phyloP scores from a whole-genome alignment of 192 early-diverging fungal species.

The Dispira parvispora region DNA sequence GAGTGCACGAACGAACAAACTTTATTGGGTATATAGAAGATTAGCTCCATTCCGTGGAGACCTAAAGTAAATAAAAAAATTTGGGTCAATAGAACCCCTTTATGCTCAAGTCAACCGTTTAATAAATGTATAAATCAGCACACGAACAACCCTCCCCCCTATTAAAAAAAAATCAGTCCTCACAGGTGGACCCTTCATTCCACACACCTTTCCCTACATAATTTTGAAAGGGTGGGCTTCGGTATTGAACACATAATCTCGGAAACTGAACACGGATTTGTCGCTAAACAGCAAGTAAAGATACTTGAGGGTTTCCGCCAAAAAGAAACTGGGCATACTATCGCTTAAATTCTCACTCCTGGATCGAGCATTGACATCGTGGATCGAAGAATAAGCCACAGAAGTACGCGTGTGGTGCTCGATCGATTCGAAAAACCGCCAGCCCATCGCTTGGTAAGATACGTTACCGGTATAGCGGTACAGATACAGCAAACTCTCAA shows the following conservation, averaged over 20 bases:
- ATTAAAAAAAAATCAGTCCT: no score
- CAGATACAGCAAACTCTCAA: constrained; percentile 75
- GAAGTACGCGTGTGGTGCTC: background rate
- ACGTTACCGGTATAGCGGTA: constrained; percentile 69
- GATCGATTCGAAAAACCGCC: constrained; percentile 1
- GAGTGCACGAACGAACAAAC: no score
- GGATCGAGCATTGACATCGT: constrained; percentile 19
- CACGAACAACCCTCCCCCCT: no score
- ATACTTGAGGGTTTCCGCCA: constrained; percentile 94
- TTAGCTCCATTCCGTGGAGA: no score
- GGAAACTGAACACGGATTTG: constrained; percentile 42
- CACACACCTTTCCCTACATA: background rate
- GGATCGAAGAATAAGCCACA: background rate
- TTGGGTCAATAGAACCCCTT: no score
- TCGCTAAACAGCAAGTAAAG: constrained; percentile 75
- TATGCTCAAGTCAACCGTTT: no score
- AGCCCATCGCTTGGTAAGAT: constrained; percentile 33
- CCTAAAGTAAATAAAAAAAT: no score
- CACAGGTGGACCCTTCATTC: no score
- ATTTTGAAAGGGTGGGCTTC: constrained; percentile 76
- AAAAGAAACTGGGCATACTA: constrained; percentile 65
- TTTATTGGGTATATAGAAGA: no score
- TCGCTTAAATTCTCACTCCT: constrained; percentile 42
- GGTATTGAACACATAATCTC: constrained; percentile 84
- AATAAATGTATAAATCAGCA: no score